Conservation (phyloP, 2,329 filamentous ascomycete genomes). For the Venturia aucupariae region DNA sequence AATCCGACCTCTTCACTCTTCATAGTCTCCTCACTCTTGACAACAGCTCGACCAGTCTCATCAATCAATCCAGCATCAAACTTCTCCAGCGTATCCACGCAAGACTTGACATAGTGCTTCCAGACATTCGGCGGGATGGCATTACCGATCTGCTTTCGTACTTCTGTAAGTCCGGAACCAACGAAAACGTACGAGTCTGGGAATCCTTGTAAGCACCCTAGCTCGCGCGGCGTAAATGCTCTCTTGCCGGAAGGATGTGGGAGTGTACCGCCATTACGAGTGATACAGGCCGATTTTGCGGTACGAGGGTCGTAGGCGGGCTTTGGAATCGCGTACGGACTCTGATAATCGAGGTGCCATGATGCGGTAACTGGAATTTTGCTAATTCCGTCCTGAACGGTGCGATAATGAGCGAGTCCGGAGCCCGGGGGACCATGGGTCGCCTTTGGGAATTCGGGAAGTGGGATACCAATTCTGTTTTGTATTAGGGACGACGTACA, state of each 20-base stretch:
- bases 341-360: not conserved
- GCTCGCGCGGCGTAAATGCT: constrained; percentile 1
- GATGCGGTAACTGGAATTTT: not conserved
- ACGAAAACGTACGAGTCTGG: not conserved
- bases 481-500: not conserved
- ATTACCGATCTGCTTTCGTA: constrained; percentile 9
- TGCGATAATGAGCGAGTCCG: not conserved
- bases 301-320: not conserved
- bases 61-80: constrained; percentile 8
- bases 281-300: not conserved
- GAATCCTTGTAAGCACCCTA: not conserved
- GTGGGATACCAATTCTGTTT: not conserved
- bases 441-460: constrained; percentile 6
- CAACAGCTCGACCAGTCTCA: not conserved
- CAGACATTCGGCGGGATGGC: constrained; percentile 9
- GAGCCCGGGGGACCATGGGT: constrained; percentile 7
- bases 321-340: not conserved
- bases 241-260: not conserved
- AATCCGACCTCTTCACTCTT: no score
- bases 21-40: not conserved
- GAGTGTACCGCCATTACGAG: not conserved
- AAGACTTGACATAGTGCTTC: not conserved
- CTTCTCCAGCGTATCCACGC: not conserved
- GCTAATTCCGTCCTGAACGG: not conserved
- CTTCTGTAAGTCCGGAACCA: not conserved